Base-by-base conservation (phyloP, 495 filamentous ascomycete species). In the Trypethelium eluteriae region DNA sequence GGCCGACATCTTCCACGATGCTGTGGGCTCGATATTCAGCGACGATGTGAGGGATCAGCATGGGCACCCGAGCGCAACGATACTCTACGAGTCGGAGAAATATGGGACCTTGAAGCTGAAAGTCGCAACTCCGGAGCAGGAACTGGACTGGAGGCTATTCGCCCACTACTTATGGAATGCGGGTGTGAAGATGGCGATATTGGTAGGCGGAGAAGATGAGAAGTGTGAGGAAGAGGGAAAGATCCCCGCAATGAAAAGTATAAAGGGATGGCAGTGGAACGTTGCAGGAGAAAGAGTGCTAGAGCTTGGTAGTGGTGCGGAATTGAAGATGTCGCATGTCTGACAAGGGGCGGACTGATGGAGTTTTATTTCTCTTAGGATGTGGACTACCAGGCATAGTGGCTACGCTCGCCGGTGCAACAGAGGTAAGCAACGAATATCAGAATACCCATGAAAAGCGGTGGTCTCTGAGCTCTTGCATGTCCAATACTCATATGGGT, bases 101-200 rank as follows among this genome's bases (percentile, higher is more conserved):
- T 71, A 67, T 62, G 74, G 78, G 9, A 70, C 77, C 39, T 62
- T 81, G 56, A 74, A 80, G 53, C 76, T 90, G 61, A 70, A 71
- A 2, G 80, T 86, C 11, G 81, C 84, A 1, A 80, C 88, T 68
- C 83, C 85, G 1, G 73, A 81, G 32, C 78, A 75, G 1, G 84
- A 88, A 38, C 78, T 82, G 47, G 83, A 83, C 16, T 75, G 88
- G 64, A 79, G 76, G 49, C 81, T 94, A 46, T 96, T 93, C 74
- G 86, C 86, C 41, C 92, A 96, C 74, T 89, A 89, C 74, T 76
- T 96, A 5, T 96, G 93, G 93, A 95, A 93, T 74, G 81, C 90
- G n/a, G 86, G 82, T 0, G 77, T 93, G 69, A 79, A 88, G 64
- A 79, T 92, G 59, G 89, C 88, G 1, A 89, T 90, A 73, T 78